Evolutionary conservation across 148 eudicot species (phyloP).

Genomic region (Talinum fruticosum): DNA sequence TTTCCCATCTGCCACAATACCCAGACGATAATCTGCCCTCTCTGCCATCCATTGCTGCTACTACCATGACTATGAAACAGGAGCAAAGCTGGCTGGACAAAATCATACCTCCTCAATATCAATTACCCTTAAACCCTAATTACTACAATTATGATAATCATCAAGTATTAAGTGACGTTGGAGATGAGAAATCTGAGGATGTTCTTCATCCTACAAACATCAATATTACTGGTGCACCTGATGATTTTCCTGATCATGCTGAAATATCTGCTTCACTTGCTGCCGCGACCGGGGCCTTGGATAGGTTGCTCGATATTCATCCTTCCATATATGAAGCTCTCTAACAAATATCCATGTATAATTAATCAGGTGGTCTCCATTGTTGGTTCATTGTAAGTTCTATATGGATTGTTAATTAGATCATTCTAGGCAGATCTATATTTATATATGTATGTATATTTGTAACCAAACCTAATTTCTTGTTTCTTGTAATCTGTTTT

Average conservation of each 20-base stretch:
- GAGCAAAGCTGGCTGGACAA: conserved; percentile 15
- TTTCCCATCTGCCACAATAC: not conserved
- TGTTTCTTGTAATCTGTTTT: not conserved
- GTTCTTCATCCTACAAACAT: not conserved
- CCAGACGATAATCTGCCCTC: not conserved
- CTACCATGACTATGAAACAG: not conserved
- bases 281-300: conserved; percentile 20
- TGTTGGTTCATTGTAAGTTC: not conserved
- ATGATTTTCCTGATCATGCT: not conserved
- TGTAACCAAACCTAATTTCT: not conserved
- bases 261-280: conserved; percentile 28
- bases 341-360: not conserved
- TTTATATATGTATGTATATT: not conserved
- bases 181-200: not conserved
- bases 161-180: not conserved
- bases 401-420: not conserved
- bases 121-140: not conserved
- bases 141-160: not conserved
- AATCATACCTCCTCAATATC: not conserved
- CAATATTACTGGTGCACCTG: not conserved
- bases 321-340: conserved; percentile 5
- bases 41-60: not conserved
- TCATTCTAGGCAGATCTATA: not conserved
- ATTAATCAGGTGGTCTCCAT: not conserved
- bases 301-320: conserved; percentile 31